phyloP scores from a whole-genome alignment of 148 eudicot genomes.

The Heliamphora exappendiculata region DNA sequence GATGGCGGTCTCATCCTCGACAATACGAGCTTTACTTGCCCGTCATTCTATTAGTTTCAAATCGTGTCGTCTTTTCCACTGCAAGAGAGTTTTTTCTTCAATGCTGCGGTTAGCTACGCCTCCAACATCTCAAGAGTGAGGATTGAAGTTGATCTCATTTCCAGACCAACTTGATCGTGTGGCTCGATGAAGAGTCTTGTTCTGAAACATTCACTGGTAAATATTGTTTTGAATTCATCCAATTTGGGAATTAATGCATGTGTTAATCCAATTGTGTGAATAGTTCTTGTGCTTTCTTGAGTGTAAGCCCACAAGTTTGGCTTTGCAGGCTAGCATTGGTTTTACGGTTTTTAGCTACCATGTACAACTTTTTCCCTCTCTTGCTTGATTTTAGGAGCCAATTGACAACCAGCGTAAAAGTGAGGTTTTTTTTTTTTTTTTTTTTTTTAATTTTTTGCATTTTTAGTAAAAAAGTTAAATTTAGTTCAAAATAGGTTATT shows the following conservation, averaged over 20 bases:
- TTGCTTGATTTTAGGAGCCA: not conserved
- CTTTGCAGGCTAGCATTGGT: not conserved
- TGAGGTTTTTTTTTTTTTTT: too few species aligned
- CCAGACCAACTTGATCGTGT: not conserved
- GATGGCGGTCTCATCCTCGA: slow-evolving; percentile 38
- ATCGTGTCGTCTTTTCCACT: not conserved
- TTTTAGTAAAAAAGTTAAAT: too few species aligned
- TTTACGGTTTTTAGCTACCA: too few species aligned
- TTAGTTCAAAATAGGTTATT: too few species aligned
- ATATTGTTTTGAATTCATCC: not conserved
- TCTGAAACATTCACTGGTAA: not conserved
- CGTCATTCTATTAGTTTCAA: slow-evolving; percentile 5
- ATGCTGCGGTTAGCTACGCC: not conserved
- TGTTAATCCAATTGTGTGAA: not conserved
- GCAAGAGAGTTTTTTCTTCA: too few species aligned
- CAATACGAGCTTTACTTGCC: slow-evolving; percentile 20
- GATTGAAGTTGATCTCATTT: not conserved
- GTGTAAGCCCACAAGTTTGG: not conserved
- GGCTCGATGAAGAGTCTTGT: not conserved
- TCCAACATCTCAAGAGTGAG: not conserved
- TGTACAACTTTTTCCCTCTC: not conserved
- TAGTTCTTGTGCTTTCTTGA: not conserved
- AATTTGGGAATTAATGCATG: too few species aligned
- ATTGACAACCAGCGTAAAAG: too few species aligned
- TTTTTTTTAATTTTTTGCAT: too few species aligned